Evolutionary conservation across 306 rosid genomes (phyloP).

Genomic region (Cucumis hystrix): DNA sequence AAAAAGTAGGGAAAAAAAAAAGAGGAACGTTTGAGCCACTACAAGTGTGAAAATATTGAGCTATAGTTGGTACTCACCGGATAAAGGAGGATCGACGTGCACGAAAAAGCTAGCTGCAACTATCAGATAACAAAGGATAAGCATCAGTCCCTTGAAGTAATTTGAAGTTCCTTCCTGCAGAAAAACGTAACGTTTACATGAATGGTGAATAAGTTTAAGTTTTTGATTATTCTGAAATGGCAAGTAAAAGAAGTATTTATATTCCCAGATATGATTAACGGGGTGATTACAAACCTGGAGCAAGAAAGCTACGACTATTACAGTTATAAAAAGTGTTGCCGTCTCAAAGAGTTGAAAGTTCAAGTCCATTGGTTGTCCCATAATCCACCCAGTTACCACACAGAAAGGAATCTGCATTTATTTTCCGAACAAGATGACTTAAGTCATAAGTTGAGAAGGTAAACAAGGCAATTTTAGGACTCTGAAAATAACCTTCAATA

Average conservation of each 20-base stretch:
- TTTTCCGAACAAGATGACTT: background rate
- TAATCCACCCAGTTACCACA: conserved; percentile 65
- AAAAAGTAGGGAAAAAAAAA: background rate
- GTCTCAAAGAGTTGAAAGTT: conserved; percentile 84
- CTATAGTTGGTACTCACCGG: conserved; percentile 6
- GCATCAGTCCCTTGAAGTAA: conserved; percentile 74
- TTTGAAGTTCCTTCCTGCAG: conserved; percentile 78
- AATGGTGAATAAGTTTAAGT: background rate
- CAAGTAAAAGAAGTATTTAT: background rate
- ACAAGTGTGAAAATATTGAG: background rate
- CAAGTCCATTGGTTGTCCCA: conserved; percentile 58
- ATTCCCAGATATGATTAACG: background rate
- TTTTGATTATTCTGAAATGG: background rate
- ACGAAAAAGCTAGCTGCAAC: conserved; percentile 76
- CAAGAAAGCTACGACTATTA: conserved; percentile 61
- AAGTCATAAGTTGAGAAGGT: background rate
- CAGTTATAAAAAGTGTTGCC: conserved; percentile 51
- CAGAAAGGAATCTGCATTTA: conserved; percentile 71
- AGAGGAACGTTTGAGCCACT: background rate
- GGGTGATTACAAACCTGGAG: conserved; percentile 50
- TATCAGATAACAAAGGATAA: conserved; percentile 68
- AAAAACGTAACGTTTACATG: background rate
- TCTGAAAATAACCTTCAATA: background rate
- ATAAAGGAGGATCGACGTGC: conserved; percentile 39
- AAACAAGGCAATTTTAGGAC: background rate